Evolutionary conservation across 768 basidiomycete species (phyloP).

Genomic region (Tulasnella sp.): DNA sequence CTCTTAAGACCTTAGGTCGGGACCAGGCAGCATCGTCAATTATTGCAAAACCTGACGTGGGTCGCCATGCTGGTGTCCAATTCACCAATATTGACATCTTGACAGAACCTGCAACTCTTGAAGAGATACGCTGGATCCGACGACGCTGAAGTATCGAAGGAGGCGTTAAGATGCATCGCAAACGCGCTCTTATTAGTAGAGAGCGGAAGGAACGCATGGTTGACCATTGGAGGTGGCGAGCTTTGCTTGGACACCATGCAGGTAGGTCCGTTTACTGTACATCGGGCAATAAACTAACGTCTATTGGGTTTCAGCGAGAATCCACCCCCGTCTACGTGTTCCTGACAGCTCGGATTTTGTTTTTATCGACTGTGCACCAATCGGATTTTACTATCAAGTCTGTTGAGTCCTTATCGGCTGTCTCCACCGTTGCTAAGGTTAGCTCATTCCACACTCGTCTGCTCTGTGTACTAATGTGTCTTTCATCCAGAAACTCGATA

Average conservation of each 20-base stretch:
- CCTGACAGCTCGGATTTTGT: slow-evolving; percentile 20
- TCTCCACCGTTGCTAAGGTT: slow-evolving; percentile 7
- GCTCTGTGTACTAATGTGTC: background rate
- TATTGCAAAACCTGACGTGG: slow-evolving; percentile 13
- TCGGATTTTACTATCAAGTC: slow-evolving; percentile 22
- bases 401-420: slow-evolving; percentile 23
- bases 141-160: slow-evolving; percentile 15
- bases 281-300: background rate
- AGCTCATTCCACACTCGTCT: background rate
- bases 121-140: slow-evolving; percentile 13
- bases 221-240: slow-evolving; percentile 16
- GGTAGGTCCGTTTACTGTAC: background rate
- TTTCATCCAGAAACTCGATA: slow-evolving; percentile 21
- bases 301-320: background rate
- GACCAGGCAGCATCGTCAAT: slow-evolving; percentile 16
- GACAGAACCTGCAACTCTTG: slow-evolving; percentile 8
- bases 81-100: background rate
- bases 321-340: slow-evolving; percentile 18
- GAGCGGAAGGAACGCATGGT: slow-evolving; percentile 16
- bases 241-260: slow-evolving; percentile 15
- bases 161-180: slow-evolving; percentile 21
- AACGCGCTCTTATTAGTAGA: slow-evolving; percentile 21
- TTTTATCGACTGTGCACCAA: slow-evolving; percentile 18
- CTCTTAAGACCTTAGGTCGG: slow-evolving; percentile 21
- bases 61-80: background rate